Conservation (phyloP, 345 rosid species). For the Eucalyptus pauciflora region DNA sequence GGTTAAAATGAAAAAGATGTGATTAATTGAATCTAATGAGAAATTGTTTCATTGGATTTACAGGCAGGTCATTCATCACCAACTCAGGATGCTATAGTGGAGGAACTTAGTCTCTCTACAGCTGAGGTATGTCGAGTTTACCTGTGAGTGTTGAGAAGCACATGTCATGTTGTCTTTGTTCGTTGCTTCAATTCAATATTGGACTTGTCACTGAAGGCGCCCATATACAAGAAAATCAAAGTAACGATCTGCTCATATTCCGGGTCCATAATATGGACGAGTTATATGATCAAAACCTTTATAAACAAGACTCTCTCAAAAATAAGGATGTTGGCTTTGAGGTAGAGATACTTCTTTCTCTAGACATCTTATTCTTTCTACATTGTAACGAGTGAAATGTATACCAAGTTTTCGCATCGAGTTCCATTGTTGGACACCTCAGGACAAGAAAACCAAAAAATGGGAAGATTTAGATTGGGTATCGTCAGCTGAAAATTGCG, state of each 20-base stretch:
- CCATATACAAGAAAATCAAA: not conserved
- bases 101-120: constrained; percentile 53
- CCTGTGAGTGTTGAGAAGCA: not conserved
- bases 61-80: constrained; percentile 95
- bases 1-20: not conserved
- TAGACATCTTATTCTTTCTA: not conserved
- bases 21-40: not conserved
- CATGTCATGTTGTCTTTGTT: not conserved
- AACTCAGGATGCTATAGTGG: constrained; percentile 67
- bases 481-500: not conserved
- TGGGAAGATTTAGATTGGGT: not conserved
- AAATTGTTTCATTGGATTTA: not conserved
- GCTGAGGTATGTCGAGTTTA: constrained; percentile 33
- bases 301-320: not conserved
- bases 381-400: not conserved
- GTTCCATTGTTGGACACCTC: not conserved
- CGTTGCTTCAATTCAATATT: not conserved
- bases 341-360: not conserved
- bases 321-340: not conserved
- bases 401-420: not conserved
- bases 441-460: not conserved
- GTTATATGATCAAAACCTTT: not conserved
- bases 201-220: not conserved
- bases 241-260: not conserved
- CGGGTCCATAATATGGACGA: not conserved